Percentiles rank a stretch among this genome's conserved stretches.
Evolutionary conservation across 2,329 filamentous ascomycete species (phyloP).

Genomic region (Colletotrichum nymphaeae): DNA sequence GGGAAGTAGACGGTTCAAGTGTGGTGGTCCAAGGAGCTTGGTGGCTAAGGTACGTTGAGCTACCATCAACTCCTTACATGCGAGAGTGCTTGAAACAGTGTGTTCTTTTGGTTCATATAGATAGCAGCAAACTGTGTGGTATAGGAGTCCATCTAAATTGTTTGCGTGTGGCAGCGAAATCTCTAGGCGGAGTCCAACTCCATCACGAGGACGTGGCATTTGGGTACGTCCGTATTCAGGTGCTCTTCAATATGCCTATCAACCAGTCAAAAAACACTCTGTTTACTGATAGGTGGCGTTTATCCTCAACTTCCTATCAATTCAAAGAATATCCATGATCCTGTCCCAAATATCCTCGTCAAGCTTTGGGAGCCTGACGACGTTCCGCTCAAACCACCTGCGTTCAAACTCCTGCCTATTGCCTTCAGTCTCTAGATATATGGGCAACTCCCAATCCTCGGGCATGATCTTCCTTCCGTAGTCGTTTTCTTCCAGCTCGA

Average conservation of each 20-base stretch:
- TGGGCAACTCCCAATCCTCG: not conserved
- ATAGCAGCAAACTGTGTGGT: not conserved
- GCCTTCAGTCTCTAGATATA: too few relatives aligned
- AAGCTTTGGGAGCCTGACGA: not conserved
- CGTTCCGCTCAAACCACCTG: not conserved
- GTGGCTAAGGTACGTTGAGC: too few relatives aligned
- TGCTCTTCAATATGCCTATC: not conserved
- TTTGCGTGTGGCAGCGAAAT: not conserved
- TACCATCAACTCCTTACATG: not conserved
- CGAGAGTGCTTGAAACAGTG: not conserved
- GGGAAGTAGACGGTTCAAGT: not conserved
- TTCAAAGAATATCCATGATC: not conserved
- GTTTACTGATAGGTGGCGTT: not conserved
- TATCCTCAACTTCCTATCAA: too few relatives aligned
- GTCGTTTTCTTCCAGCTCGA: not conserved
- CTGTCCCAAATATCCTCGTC: not conserved
- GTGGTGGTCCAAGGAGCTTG: not conserved
- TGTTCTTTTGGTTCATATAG: not conserved
- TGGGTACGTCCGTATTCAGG: not conserved
- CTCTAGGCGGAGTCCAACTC: too few relatives aligned
- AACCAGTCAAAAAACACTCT: fast-evolving
- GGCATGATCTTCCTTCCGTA: not conserved
- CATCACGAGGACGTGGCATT: too few relatives aligned
- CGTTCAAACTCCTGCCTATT: not conserved
- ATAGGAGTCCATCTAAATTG: too few relatives aligned